These are phyloP conservation scores for Penicillium sp. DNA, from an alignment of 2,329 filamentous ascomycete genomes.

Conservation along the genomic window DNA sequence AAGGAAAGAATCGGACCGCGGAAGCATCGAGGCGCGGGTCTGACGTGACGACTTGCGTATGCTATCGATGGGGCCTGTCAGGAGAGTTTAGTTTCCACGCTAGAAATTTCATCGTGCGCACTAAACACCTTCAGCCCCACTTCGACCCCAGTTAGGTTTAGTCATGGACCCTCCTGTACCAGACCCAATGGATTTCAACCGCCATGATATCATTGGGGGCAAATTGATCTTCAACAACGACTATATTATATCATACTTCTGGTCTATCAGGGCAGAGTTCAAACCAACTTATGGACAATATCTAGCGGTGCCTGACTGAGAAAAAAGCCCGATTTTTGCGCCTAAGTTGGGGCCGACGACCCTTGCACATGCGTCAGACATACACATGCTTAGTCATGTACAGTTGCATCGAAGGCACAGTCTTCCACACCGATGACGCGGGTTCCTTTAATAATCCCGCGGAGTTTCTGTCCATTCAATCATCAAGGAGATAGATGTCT, in stretches of 20 bases:
- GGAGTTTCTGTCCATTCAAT: not conserved
- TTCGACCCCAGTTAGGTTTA: not conserved
- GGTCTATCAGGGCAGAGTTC: not conserved
- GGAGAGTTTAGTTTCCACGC: not conserved
- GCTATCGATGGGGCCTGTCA: not conserved
- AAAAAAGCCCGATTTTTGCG: not conserved
- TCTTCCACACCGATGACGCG: conserved; percentile 11
- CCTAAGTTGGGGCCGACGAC: not conserved
- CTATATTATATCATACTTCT: not conserved
- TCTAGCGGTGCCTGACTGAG: not conserved
- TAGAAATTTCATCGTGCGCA: not conserved
- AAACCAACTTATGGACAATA: not conserved
- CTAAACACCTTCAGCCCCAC: not conserved
- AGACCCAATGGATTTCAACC: not conserved
- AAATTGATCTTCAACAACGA: not conserved
- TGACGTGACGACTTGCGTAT: conserved; percentile 24
- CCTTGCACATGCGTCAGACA: not conserved
- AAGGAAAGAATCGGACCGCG: not conserved
- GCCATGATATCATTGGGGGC: conserved; percentile 18
- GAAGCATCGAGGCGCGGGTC: not conserved
- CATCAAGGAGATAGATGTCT: too few species aligned
- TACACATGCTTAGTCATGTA: not conserved
- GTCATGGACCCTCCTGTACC: not conserved
- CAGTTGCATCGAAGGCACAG: conserved; percentile 8
- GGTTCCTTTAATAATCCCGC: not conserved